Evolutionary conservation across 306 rosid genomes (phyloP), one percentile per base, ranked within the genome.

Genomic region (Ormosia emarginata): DNA sequence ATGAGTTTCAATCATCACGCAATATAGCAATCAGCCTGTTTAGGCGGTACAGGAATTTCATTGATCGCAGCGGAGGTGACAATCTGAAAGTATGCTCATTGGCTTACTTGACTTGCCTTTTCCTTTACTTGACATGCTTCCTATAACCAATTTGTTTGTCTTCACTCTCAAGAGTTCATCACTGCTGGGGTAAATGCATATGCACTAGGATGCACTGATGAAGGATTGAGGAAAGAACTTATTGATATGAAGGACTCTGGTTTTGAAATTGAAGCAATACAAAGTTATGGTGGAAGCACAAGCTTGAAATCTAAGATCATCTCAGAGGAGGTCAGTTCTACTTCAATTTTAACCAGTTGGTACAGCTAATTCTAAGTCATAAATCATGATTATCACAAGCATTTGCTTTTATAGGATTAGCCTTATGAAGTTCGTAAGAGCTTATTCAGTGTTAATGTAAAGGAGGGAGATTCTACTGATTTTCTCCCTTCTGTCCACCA

Each of bases 141-240:
- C 62, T 49, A 9, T 64, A 9, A 72, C 33, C 68, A 9, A 41
- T 57, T 58, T 57, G 63, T 79, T 67, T 75, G 47, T 87, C 79
- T 53, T 36, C 40, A 15, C 34, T 75, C 57, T 52, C 86, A 95
- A 98, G 98, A 93, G 88, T 95, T 95, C 92, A 95, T 95, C 67
- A 75, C 86, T 85, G 99, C 98, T 50, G 99, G 99, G 52, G 98
- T 93, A 85, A 93, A 93, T 90, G 99, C 99, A 5, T 95, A 95
- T 89, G 98, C 97, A 14, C 92, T 95, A 39, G 99, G 99, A 36
- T 95, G 99, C 87, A 90, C 98, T 1, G 96, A 93, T 84, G 99
- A 95, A 84, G 98, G 99, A 49, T 78, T 95, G 57, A 89, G 93
- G 84, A 92, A 92, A 78, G 99, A 95, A 78, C 98, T 95, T 29